phyloP scores from a whole-genome alignment of 345 rosid genomes.

The Linum tenue region DNA sequence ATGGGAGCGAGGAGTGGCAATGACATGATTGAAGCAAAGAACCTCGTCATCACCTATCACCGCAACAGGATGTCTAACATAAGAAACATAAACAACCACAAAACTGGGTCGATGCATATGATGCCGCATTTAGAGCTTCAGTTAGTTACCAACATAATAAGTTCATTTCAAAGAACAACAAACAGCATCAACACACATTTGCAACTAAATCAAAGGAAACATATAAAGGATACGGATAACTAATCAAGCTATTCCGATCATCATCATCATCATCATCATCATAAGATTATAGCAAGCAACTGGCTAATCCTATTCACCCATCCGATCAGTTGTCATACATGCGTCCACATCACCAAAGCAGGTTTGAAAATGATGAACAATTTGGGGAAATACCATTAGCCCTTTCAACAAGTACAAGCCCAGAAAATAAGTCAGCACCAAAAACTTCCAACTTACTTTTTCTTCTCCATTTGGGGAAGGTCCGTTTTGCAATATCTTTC shows the following conservation, averaged over 20 bases:
- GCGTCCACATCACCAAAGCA: neutral
- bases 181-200: too few species aligned
- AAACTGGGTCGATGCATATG: too few species aligned
- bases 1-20: neutral
- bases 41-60: too few species aligned
- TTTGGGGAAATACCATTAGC: neutral
- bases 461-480: constrained; percentile 71
- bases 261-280: too few species aligned
- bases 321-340: neutral
- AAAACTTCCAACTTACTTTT: constrained; percentile 37
- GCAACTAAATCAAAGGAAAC: neutral
- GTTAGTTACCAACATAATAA: too few species aligned
- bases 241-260: neutral
- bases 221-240: neutral
- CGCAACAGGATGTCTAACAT: too few species aligned
- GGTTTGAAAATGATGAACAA: neutral
- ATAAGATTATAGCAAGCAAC: too few species aligned
- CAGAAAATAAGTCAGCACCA: too few species aligned
- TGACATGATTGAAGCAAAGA: neutral
- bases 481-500: constrained; percentile 66
- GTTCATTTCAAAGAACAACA: too few species aligned
- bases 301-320: neutral
- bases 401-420: neutral
- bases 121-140: too few species aligned
- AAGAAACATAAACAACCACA: too few species aligned